phyloP scores from a whole-genome alignment of 495 filamentous ascomycete genomes.

The Hypoxylon lienhwacheense region DNA sequence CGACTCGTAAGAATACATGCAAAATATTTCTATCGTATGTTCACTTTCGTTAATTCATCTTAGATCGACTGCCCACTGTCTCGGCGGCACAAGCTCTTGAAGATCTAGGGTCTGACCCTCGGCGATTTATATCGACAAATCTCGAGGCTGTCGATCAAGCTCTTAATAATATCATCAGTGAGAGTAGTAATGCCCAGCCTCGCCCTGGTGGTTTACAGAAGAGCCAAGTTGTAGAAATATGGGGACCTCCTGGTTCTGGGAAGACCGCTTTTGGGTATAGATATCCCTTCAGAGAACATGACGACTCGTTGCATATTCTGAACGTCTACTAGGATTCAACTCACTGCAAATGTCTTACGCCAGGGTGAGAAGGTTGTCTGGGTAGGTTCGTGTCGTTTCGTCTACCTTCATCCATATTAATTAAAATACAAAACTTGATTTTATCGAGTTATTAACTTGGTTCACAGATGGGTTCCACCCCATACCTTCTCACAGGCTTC shows the following conservation, averaged over 20 bases:
- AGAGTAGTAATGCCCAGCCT: constrained; percentile 15
- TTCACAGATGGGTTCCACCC: constrained; percentile 30
- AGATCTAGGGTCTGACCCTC: constrained; percentile 54
- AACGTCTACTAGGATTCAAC: constrained; percentile 60
- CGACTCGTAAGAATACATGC: constrained; percentile 36
- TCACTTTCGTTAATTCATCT: constrained; percentile 9
- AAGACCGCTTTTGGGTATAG: constrained; percentile 81
- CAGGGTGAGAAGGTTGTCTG: constrained; percentile 71
- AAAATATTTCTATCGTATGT: not conserved
- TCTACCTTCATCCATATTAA: not conserved
- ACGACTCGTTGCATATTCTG: constrained; percentile 3
- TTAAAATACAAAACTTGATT: not conserved
- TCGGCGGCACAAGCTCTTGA: constrained; percentile 84
- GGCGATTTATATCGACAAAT: constrained; percentile 65
- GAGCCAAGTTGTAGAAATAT: constrained; percentile 85
- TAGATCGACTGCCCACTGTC: constrained; percentile 81
- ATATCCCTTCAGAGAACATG: not conserved
- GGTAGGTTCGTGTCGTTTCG: constrained; percentile 67
- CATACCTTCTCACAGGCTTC: constrained; percentile 28
- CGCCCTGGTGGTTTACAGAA: constrained; percentile 62
- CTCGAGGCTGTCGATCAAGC: constrained; percentile 62
- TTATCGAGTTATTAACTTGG: constrained; percentile 9
- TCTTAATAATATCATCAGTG: constrained; percentile 42
- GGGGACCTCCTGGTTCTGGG: constrained; percentile 83
- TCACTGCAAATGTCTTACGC: constrained; percentile 63